Evolutionary conservation across 1,284 basidiomycete genomes (phyloP).

Genomic region (Melampsora americana): DNA sequence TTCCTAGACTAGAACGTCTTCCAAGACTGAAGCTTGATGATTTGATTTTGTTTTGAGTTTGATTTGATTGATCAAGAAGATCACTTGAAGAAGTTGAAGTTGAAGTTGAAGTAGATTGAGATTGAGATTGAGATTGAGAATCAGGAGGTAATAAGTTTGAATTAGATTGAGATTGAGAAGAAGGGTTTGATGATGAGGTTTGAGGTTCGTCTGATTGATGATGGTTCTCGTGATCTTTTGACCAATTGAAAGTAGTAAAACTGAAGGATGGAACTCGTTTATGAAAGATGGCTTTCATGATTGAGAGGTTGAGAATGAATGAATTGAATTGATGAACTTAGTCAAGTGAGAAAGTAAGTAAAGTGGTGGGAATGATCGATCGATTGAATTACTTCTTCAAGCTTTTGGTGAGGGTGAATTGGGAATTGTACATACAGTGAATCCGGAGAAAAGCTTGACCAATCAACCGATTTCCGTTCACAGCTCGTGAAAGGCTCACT

Average conservation of each 20-base stretch:
- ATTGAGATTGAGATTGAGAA: neutral
- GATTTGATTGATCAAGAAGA: neutral
- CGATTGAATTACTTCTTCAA: too few relatives aligned
- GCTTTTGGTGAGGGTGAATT: too few relatives aligned
- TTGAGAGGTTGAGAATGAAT: too few relatives aligned
- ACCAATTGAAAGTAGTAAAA: conserved; percentile 15
- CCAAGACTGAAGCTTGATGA: neutral
- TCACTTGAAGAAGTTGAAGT: neutral
- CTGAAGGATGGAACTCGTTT: conserved; percentile 32
- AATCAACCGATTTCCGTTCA: too few relatives aligned
- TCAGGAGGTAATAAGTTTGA: neutral
- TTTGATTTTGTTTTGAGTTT: neutral
- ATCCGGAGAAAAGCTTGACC: too few relatives aligned
- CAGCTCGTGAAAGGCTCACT: neutral
- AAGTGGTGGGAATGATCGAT: too few relatives aligned
- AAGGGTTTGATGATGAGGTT: neutral
- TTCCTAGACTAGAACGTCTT: neutral
- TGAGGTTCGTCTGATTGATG: neutral
- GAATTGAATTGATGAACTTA: too few relatives aligned
- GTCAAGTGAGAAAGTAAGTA: too few relatives aligned
- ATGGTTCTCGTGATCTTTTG: neutral
- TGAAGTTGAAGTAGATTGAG: neutral
- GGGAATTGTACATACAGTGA: too few relatives aligned
- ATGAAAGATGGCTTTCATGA: conserved; percentile 15
- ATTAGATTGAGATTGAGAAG: neutral